phyloP scores from a whole-genome alignment of 352 stramenopile species.

The Elongisporangium anandrum region DNA sequence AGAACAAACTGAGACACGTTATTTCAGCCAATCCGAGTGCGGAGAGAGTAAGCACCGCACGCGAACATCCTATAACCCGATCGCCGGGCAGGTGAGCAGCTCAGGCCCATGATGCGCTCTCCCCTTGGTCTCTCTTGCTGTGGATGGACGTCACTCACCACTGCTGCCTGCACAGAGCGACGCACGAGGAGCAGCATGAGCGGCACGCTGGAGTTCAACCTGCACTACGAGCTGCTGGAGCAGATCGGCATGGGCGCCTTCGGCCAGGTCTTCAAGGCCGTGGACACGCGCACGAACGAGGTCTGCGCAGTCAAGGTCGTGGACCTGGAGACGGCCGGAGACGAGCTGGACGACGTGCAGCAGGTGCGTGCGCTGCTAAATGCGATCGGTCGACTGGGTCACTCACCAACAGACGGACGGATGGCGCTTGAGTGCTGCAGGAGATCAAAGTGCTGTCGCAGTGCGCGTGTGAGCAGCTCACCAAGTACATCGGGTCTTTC shows the following conservation, averaged over 20 bases:
- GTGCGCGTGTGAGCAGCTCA: conserved; percentile 87
- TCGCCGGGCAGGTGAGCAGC: background rate
- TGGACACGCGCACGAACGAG: conserved; percentile 65
- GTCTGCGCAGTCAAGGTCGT: conserved; percentile 84
- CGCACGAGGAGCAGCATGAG: conserved; percentile 22
- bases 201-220: conserved; percentile 35
- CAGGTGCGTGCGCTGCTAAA: conserved; percentile 29
- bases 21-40: conserved; percentile 5
- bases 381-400: background rate
- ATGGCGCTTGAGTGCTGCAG: conserved; percentile 17
- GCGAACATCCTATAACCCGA: background rate
- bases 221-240: conserved; percentile 76
- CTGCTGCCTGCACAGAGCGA: background rate
- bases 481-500: conserved; percentile 86
- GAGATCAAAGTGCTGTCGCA: conserved; percentile 90
- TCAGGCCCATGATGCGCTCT: background rate
- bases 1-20: background rate
- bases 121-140: background rate
- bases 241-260: conserved; percentile 81
- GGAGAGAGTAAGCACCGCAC: background rate
- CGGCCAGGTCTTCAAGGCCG: conserved; percentile 73
- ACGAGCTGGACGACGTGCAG: conserved; percentile 86
- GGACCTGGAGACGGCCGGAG: conserved; percentile 75
- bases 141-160: background rate
- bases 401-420: conserved; percentile 1